These are phyloP conservation scores for Neobulgaria alba DNA, from an alignment of 2,329 filamentous ascomycete species.

Conservation along the genomic window DNA sequence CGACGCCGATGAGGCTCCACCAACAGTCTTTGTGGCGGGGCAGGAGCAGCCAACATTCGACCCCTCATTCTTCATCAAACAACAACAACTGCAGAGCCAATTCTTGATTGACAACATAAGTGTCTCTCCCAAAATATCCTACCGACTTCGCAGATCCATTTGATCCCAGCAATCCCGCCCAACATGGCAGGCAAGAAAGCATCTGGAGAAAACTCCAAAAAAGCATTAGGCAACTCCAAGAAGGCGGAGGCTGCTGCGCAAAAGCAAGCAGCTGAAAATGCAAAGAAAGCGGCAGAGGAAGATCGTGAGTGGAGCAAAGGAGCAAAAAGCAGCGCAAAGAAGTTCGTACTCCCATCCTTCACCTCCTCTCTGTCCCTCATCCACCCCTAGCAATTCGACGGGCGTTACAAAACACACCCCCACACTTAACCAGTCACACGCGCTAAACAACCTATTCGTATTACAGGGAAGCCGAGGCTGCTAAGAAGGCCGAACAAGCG, in stretches of 20 bases:
- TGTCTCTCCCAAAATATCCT: neutral
- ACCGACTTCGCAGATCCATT: neutral
- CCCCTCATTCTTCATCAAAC: neutral
- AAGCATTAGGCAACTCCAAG: constrained; percentile 79
- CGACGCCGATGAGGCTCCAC: too few species aligned
- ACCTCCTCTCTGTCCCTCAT: constrained; percentile 9
- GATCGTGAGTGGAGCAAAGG: constrained; percentile 77
- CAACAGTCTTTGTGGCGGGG: neutral
- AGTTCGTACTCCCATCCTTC: constrained; percentile 53
- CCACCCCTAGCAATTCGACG: too few species aligned
- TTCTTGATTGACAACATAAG: neutral
- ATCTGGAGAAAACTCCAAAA: constrained; percentile 72
- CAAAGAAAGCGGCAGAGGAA: constrained; percentile 59
- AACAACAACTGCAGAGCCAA: neutral
- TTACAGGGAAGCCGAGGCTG: constrained; percentile 69
- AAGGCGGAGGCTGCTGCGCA: constrained; percentile 81
- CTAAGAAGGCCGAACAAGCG: constrained; percentile 72
- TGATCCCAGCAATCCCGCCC: too few species aligned
- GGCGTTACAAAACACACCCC: too few species aligned
- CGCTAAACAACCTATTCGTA: constrained; percentile 5
- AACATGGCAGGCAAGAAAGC: constrained; percentile 67
- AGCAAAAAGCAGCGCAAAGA: constrained; percentile 76
- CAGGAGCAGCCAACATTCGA: neutral
- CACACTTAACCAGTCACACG: constrained; percentile 6
- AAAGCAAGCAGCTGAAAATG: constrained; percentile 66